A percentile compares a stretch with the other conserved stretches of the same genome.
phyloP scores from a whole-genome alignment of 257 asterid genomes.

The Nicotiana tomentosiformis region DNA sequence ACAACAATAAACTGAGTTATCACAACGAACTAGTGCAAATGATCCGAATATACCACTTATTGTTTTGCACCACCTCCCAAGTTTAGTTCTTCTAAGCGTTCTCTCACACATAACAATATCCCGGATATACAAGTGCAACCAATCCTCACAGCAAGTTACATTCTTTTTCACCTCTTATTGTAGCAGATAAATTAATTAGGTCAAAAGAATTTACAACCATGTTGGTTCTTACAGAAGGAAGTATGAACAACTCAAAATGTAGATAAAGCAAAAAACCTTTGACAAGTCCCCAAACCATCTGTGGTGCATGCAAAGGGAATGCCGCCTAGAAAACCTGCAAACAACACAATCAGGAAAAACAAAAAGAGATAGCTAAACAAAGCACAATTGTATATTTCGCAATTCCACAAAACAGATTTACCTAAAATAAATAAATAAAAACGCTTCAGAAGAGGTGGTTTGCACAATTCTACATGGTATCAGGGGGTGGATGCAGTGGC shows the following conservation, averaged over 20 bases:
- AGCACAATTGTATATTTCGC: background rate
- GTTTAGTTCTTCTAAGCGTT: background rate
- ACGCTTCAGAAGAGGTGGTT: background rate
- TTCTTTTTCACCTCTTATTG: background rate
- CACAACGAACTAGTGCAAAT: background rate
- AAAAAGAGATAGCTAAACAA: background rate
- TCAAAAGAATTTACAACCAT: background rate
- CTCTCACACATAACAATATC: background rate
- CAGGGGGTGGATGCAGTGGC: background rate
- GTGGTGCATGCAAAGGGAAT: background rate
- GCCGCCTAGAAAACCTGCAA: conserved; percentile 21
- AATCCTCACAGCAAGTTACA: background rate
- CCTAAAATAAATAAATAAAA: background rate
- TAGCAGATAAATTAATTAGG: background rate
- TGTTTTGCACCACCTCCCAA: background rate
- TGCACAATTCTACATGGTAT: background rate
- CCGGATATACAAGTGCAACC: background rate
- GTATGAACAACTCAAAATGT: background rate
- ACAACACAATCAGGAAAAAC: background rate
- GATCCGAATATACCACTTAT: background rate
- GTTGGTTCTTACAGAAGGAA: background rate
- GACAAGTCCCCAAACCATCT: conserved; percentile 1
- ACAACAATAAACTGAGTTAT: background rate
- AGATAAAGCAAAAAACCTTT: background rate
- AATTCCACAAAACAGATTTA: background rate